These are phyloP conservation scores for Paramecium primaurelia DNA, from an alignment of 73 alveolate species.

Conservation along the genomic window DNA sequence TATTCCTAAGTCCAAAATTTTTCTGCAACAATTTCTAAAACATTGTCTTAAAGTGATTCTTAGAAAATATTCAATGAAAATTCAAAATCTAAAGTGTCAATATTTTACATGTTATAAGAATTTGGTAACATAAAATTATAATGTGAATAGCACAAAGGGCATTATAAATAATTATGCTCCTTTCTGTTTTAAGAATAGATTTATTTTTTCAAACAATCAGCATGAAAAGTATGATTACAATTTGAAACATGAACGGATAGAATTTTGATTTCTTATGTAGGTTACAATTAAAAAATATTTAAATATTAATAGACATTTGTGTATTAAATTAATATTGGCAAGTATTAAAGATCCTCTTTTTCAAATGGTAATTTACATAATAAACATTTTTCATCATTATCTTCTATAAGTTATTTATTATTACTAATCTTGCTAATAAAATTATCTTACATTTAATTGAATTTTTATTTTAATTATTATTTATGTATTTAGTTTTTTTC, in stretches of 20 bases:
- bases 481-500: neutral
- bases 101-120: neutral
- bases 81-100: neutral
- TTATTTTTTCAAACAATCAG: neutral
- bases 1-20: neutral
- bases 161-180: neutral
- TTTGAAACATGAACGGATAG: neutral
- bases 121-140: neutral
- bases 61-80: neutral
- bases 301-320: neutral
- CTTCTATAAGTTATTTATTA: neutral
- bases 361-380: neutral
- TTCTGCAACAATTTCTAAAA: too few relatives aligned
- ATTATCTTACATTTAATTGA: neutral
- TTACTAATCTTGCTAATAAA: neutral
- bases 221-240: neutral
- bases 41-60: neutral
- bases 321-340: neutral
- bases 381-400: neutral
- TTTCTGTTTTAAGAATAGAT: neutral
- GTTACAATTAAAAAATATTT: neutral
- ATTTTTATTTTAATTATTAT: neutral
- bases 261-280: neutral
- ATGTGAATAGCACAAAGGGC: neutral
- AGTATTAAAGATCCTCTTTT: neutral